These are phyloP conservation scores for Stachybotrys echinatus DNA, from an alignment of 2,329 filamentous ascomycete genomes.

Conservation along the genomic window DNA sequence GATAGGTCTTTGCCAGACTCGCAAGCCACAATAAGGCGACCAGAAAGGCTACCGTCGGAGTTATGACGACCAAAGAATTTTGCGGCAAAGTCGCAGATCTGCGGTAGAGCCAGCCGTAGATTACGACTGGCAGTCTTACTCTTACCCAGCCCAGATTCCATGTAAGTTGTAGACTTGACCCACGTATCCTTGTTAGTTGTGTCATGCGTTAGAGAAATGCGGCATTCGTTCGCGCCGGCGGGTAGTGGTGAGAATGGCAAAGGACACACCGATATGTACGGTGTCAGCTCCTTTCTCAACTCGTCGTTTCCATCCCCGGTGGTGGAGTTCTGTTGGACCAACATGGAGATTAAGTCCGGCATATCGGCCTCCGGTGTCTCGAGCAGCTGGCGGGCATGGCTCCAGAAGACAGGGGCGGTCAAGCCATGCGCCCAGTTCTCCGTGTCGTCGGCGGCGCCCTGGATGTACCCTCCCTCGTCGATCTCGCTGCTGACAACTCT, in stretches of 20 bases:
- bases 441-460: conserved; percentile 90
- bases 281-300: conserved; percentile 23
- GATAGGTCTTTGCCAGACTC: conserved; percentile 75
- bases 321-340: conserved; percentile 30
- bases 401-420: conserved; percentile 77
- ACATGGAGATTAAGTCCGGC: conserved; percentile 38
- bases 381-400: conserved; percentile 55
- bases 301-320: conserved; percentile 3
- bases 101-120: conserved; percentile 65
- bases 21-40: conserved; percentile 58
- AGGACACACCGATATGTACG: conserved; percentile 29
- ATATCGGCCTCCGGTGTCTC: conserved; percentile 60
- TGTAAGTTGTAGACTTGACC: conserved; percentile 31
- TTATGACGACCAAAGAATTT: conserved; percentile 22
- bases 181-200: conserved; percentile 38
- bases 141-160: conserved; percentile 59
- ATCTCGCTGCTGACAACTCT: conserved; percentile 59
- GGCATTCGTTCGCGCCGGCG: conserved; percentile 22
- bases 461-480: conserved; percentile 68
- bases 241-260: conserved; percentile 17
- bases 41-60: conserved; percentile 1
- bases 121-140: conserved; percentile 79
- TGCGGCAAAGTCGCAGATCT: conserved; percentile 52
- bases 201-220: conserved; percentile 36
- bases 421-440: conserved; percentile 88